Evolutionary conservation across 2,329 filamentous ascomycete species (phyloP), one percentile per base, ranked within the genome.

Genomic region (Sporothrix phasma): DNA sequence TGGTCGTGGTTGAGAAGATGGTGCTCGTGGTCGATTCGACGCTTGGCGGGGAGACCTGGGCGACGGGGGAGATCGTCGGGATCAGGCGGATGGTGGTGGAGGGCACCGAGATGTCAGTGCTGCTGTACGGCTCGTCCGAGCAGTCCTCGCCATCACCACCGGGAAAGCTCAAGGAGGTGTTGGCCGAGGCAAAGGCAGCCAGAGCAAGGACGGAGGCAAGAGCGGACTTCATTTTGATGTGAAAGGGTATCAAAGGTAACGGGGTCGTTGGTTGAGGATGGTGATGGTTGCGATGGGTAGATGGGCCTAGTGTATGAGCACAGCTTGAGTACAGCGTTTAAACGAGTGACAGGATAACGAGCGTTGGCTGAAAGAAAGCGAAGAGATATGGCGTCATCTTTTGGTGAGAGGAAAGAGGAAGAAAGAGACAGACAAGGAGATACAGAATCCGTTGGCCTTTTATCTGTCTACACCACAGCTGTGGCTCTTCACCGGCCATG

Each of bases 21-120:
- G 76, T 79, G 72, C 74, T 76, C 43, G 75, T 78, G 31, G 73
- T 74, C 76, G 75, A 79, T 47, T 49, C 61, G 67, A 63, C 47
- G 49, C 47, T 46, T 3, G 45, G 26, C 26, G 17, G 10, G 4
- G 39, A 45, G 37, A 26, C 6, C 26, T 63, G 11, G 39, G 22
- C 56, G 11, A 31, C 45, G 3, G 41, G 17, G 15, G 49, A 17
- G 3, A 49, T 49, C 5, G 56, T 49, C 24, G 60, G n/a, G 39
- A n/a, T 13, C 45, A 41, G 11, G 10, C 10, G 46, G 34, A 41
- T 22, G n/a, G 24, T 37, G 8, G 41, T 53, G 34, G 24, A 10
- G 22, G 61, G n/a, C 39, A 39, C 19, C 4, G 11, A 34, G 34
- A 45, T 15, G 19, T n/a, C 17, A 13, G 26, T 24, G 47, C 15